phyloP scores from a whole-genome alignment of 1,284 basidiomycete species.

The Ceratorhiza oryzae-sativae region DNA sequence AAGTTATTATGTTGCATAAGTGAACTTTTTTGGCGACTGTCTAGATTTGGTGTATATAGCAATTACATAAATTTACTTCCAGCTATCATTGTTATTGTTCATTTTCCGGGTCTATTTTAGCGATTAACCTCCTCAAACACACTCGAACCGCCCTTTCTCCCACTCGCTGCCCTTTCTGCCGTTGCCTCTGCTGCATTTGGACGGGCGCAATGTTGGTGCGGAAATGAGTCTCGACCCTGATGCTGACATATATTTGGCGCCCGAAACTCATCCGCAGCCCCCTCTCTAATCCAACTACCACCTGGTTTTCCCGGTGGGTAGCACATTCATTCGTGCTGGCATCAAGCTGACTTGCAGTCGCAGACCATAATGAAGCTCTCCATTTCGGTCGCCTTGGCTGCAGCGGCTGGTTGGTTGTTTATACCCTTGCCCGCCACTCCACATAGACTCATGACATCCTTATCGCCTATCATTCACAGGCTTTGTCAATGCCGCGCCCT shows the following conservation, averaged over 20 bases:
- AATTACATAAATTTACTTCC: conserved; percentile 36
- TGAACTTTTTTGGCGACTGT: background rate
- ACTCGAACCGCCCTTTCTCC: background rate
- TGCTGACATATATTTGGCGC: conserved; percentile 20
- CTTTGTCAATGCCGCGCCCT: conserved; percentile 52
- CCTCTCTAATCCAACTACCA: conserved; percentile 6
- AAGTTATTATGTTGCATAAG: conserved; percentile 27
- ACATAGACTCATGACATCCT: conserved; percentile 46
- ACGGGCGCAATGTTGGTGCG: background rate
- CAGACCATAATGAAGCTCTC: conserved; percentile 40
- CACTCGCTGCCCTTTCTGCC: background rate
- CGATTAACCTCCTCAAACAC: background rate
- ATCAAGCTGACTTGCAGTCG: background rate
- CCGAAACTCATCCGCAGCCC: conserved; percentile 20
- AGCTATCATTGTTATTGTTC: background rate
- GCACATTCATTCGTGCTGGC: background rate
- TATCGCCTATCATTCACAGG: conserved; percentile 48
- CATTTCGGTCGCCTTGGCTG: conserved; percentile 50
- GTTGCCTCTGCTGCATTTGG: background rate
- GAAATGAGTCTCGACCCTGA: conserved; percentile 6
- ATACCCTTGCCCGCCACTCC: conserved; percentile 19
- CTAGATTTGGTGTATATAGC: conserved; percentile 37
- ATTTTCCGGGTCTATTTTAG: background rate
- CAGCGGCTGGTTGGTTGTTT: conserved; percentile 50
- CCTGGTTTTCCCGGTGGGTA: conserved; percentile 13